Base-by-base conservation (phyloP, 495 filamentous ascomycete genomes). In the Trichoderma asperelloides region DNA sequence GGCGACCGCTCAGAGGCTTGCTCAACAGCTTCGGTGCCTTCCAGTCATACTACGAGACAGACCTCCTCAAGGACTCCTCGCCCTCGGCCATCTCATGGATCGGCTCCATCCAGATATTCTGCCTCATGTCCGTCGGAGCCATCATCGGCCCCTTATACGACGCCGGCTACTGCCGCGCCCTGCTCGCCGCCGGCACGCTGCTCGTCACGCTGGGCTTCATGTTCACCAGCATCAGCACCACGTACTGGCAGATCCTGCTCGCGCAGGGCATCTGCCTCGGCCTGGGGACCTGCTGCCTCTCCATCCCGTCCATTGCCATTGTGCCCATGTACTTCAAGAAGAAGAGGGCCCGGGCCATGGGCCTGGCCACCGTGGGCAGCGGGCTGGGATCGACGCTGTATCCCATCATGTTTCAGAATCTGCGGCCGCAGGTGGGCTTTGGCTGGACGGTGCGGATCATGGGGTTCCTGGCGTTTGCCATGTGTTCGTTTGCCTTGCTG, bases 311-410 rank as follows among this genome's bases (percentile, higher is more conserved):
- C 2, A 79, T 87, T 64, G 80, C 83, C 13, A 81, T 88, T 51
- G 80, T 84, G 2, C 87, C 86, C 11, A 91, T 87, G 82, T 93
- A 92, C 73, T 85, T 85, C 70, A 81, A 83, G 11, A 79, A 86
- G 5, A 86, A 83, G n/a, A 78, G 87, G 16, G 87, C 89, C 0
- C 80, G 89, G 7, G 91, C 87, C 0, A 78, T 91, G 65, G 91
- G 88, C 1, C 75, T 91, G 28, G 86, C 86, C 67, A 82, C 86
- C 8, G 77, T 85, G 0, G 91, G 90, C 0, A 86, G 83, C 11
- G 85, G 83, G n/a, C 70, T 92, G 1, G 88, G 87, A 2, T 88
- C 88, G 23, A 83, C 90, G 33, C 77, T 91, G 15, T 89, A 88
- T 66, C 86, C 89, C 0, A 71, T 90, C 16, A 83, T 87, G 69